Base-by-base conservation (phyloP, 331 rosid species). In the Malus hybrid region DNA sequence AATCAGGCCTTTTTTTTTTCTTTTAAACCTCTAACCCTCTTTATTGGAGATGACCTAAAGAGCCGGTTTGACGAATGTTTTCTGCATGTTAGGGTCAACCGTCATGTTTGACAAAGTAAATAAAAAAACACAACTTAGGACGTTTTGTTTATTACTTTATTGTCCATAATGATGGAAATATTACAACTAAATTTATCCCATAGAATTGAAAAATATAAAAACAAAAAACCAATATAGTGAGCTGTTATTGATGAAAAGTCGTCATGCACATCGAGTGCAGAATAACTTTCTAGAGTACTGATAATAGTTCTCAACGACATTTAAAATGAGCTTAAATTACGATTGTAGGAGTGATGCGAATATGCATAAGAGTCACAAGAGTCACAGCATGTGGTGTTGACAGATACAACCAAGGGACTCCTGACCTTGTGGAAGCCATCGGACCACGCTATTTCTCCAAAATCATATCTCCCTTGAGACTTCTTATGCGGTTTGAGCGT, bases 371-470 rank as follows among this genome's bases (percentile, higher is more conserved):
- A 34, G 29, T 34, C 16, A 0, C 19, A 2, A 11, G 52, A 34
- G 29, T 34, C 16, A 0, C 19, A 27, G 8, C 22, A 32, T 10
- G 52, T 57, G 18, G 28, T 83, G 56, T 59, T 80, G 44, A 83
- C 69, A 78, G 67, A 59, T 32, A 80, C 88, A 62, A 82, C 76
- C 77, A 85, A 68, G 32, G 85, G 87, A 66, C 77, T 83, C 56
- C 80, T 75, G 1, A 86, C 87, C 27, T 54, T 70, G 42, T 85
- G 92, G 67, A 77, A 72, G 8, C 88, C 83, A 75, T 88, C 82
- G 1, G 80, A 81, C 92, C 92, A 85, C n/a, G 77, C 76, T 3
- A 85, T 88, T 39, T 88, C 79, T 10, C 92, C 89, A 70, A 83
- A 88, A 67, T 85, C 81, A 77, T 71, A 88, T 75, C 88, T 80